Conservation (phyloP, 352 stramenopile species). For the Peronospora tabacina region DNA sequence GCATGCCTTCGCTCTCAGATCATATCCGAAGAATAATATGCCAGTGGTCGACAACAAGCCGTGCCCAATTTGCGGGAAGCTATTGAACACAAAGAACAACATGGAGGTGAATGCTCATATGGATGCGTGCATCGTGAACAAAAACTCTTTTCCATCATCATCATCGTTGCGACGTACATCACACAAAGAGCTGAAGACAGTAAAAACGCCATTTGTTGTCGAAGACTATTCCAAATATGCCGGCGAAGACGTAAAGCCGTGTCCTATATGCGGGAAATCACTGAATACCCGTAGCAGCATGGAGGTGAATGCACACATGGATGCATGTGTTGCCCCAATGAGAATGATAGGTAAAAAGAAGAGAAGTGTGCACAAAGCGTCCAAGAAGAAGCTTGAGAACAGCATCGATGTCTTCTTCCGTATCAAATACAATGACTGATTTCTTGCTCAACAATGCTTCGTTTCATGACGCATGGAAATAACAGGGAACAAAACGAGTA, state of each 20-base stretch:
- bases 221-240: conserved; percentile 2
- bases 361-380: conserved; percentile 8
- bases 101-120: conserved; percentile 63
- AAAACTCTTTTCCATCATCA: conserved; percentile 3
- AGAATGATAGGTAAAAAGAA: conserved; percentile 12
- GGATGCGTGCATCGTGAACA: conserved; percentile 37
- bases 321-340: conserved; percentile 29
- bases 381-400: conserved; percentile 14
- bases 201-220: conserved; percentile 1
- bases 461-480: neutral
- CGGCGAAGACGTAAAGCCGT: conserved; percentile 23
- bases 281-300: conserved; percentile 47
- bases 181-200: conserved; percentile 17
- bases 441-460: neutral
- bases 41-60: conserved; percentile 22
- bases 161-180: conserved; percentile 7
- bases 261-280: conserved; percentile 49
- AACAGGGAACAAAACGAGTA: neutral
- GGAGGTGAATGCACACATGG: conserved; percentile 58
- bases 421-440: conserved; percentile 13
- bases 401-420: conserved; percentile 28
- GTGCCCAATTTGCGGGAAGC: conserved; percentile 45
- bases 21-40: conserved; percentile 1
- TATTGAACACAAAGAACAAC: conserved; percentile 42
- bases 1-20: conserved; percentile 3